Base-by-base conservation (phyloP, 2,329 filamentous ascomycete genomes). In the Fusarium temperatum region DNA sequence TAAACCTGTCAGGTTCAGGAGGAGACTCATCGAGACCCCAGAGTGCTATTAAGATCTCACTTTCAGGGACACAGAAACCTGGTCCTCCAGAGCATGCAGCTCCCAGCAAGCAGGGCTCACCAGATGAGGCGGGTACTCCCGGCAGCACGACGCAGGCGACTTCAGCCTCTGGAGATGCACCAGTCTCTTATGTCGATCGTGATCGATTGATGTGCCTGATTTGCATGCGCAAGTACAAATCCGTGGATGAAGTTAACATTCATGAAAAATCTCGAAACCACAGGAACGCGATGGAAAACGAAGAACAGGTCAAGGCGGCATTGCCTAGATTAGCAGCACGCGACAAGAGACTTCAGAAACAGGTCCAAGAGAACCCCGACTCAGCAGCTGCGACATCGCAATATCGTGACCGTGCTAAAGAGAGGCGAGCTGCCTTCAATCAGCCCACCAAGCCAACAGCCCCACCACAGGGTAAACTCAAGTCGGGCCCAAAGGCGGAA, bases 381-480 rank as follows among this genome's bases (percentile, higher is more conserved):
- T 74, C 70, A 26, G 67, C 55, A 56, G 75, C 79, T 26, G 59
- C 77, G 47, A 76, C 75, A 66, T 75, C 70, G 4, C 84, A 85
- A 73, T 92, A 92, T 78, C 87, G 90, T 30, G 92, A 94, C 78
- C 87, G 92, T 39, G 92, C 92, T 11, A 90, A 89, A 76, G 91
- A 93, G 80, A 87, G 92, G 24, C 87, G 92, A 13, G 81, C 88
- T 66, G 89, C 87, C 4, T 90, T 90, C 78, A 89, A 87, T 63
- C 91, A 91, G 76, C 89, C 88, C 6, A 87, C 83, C 57, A 89
- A 88, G 75, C 89, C 88, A 8, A 81, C 80, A 14, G 48, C 55
- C 22, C 67, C 66, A 80, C 75, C 80, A 45, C 83, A 86, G 62
- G 77, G 82, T 26, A 84, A 85, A 48, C 72, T 80, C 8, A 80